Evolutionary conservation across 1,284 basidiomycete genomes (phyloP).

Genomic region (Limonomyces culmigenus): DNA sequence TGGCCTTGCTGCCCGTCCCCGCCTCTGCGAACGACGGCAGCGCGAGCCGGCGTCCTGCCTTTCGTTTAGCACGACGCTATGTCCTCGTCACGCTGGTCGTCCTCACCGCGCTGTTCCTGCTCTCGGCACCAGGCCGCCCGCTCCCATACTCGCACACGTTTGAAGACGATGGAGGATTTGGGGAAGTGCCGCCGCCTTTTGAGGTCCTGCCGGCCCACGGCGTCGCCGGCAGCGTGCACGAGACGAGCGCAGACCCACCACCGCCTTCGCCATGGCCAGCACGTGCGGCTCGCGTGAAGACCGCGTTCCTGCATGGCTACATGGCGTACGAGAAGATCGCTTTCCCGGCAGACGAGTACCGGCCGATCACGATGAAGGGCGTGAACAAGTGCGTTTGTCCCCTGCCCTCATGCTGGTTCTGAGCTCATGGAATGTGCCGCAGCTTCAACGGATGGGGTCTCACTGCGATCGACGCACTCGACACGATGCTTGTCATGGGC

Average conservation of each 20-base stretch:
- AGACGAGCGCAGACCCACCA: slow-evolving; percentile 7
- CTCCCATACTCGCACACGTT: no score
- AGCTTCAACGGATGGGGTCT: slow-evolving; percentile 83
- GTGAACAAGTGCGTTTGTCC: slow-evolving; percentile 30
- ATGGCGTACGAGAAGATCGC: slow-evolving; percentile 40
- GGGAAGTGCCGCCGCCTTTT: no score
- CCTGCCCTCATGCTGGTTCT: slow-evolving; percentile 1
- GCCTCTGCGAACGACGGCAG: no score
- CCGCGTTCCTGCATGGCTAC: slow-evolving; percentile 49
- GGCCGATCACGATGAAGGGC: slow-evolving; percentile 28
- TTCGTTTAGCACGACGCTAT: no score
- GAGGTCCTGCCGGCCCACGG: no score
- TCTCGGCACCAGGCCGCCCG: no score
- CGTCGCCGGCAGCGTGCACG: no score
- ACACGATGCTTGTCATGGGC: slow-evolving; percentile 80
- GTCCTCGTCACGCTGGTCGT: no score
- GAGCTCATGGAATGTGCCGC: not conserved
- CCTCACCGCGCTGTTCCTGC: no score
- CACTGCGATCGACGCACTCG: slow-evolving; percentile 69
- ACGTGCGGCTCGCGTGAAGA: slow-evolving; percentile 37
- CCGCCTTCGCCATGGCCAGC: slow-evolving; percentile 26
- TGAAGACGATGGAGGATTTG: no score
- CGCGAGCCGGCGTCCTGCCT: no score
- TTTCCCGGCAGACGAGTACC: slow-evolving; percentile 41
- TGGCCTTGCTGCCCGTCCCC: no score